Conservation (phyloP, 441 rosid species). For the Aleurites moluccanus region DNA sequence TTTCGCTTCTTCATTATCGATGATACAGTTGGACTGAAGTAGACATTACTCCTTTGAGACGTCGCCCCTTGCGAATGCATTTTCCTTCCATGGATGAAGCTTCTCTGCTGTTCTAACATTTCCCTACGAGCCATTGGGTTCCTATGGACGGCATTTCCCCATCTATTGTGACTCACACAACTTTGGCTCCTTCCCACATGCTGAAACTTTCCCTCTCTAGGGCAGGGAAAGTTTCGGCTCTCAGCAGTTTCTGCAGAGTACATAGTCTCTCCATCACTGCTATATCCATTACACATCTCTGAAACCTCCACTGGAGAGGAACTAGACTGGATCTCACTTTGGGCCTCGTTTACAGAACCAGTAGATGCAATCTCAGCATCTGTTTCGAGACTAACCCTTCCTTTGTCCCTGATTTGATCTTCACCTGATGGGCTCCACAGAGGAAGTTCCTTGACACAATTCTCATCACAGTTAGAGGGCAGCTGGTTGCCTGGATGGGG, state of each 20-base stretch:
- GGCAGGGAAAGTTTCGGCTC: conserved; percentile 86
- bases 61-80: conserved; percentile 74
- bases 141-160: conserved; percentile 58
- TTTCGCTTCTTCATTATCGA: conserved; percentile 85
- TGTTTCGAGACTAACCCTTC: conserved; percentile 24
- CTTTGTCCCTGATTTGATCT: conserved; percentile 31
- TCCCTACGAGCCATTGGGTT: conserved; percentile 48
- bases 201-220: conserved; percentile 61
- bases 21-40: conserved; percentile 84
- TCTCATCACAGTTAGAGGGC: conserved; percentile 33
- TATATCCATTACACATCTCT: conserved; percentile 58
- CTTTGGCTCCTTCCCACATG: conserved; percentile 93
- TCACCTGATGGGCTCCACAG: conserved; percentile 32
- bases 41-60: conserved; percentile 91
- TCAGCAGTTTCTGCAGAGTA: conserved; percentile 98
- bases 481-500: conserved; percentile 33
- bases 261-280: conserved; percentile 94
- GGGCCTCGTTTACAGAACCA: conserved; percentile 67
- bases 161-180: conserved; percentile 72
- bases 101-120: conserved; percentile 70
- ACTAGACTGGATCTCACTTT: conserved; percentile 72
- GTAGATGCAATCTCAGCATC: conserved; percentile 60
- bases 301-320: conserved; percentile 59
- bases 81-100: conserved; percentile 69
- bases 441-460: conserved; percentile 31